Evolutionary conservation across 768 basidiomycete species (phyloP).

Genomic region (Termitomyces sp.): DNA sequence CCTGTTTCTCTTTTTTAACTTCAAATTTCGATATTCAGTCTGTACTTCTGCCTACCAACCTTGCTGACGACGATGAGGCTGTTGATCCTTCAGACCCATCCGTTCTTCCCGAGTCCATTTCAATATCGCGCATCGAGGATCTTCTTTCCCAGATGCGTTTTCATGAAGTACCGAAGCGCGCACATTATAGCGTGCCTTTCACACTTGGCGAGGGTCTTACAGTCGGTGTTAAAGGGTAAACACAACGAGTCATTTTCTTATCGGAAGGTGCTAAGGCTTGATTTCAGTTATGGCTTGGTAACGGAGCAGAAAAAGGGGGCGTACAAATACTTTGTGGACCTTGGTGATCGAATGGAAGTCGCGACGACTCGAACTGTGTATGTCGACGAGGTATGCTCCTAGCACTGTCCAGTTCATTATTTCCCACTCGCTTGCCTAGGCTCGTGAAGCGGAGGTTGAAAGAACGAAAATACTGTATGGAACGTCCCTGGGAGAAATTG

Average conservation of each 20-base stretch:
- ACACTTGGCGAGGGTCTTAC: slow-evolving; percentile 70
- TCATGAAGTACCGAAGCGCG: slow-evolving; percentile 80
- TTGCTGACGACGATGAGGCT: slow-evolving; percentile 51
- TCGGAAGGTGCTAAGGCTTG: background rate
- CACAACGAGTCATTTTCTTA: background rate
- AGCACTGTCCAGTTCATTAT: background rate
- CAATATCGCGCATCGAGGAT: slow-evolving; percentile 76
- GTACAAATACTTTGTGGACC: slow-evolving; percentile 82
- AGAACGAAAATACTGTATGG: slow-evolving; percentile 48
- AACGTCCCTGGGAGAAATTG: slow-evolving; percentile 34
- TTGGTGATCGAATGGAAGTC: slow-evolving; percentile 75
- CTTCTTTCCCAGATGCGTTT: slow-evolving; percentile 78
- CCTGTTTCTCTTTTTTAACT: background rate
- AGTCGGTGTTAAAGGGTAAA: slow-evolving; percentile 81
- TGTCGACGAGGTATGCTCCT: slow-evolving; percentile 65
- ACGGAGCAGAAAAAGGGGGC: slow-evolving; percentile 84
- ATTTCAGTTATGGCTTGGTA: slow-evolving; percentile 76
- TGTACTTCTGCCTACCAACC: slow-evolving; percentile 54
- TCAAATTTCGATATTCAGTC: slow-evolving; percentile 38
- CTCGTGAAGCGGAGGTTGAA: slow-evolving; percentile 44
- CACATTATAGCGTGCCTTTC: slow-evolving; percentile 80
- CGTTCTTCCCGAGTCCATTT: slow-evolving; percentile 66
- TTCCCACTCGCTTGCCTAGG: slow-evolving; percentile 25
- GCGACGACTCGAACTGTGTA: slow-evolving; percentile 69
- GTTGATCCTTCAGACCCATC: slow-evolving; percentile 36